Evolutionary conservation across 768 basidiomycete genomes (phyloP), one percentile per base, ranked within the genome.

Genomic region (Mycena haematopus): DNA sequence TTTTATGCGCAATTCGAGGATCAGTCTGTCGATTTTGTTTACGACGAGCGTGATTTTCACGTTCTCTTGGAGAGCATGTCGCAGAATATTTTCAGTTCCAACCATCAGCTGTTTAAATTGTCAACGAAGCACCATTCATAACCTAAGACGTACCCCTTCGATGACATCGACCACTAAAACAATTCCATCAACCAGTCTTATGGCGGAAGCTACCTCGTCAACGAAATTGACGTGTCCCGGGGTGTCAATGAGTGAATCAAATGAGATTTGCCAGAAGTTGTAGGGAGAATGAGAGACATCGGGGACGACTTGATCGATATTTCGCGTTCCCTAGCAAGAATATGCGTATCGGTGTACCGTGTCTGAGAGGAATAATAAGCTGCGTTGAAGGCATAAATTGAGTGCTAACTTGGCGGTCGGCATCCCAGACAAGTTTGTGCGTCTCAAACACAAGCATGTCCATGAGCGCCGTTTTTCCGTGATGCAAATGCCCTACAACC

Each of bases 361-460:
- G 87, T 82, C 96, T 99, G 69, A 21, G 29, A 40, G 52, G 33
- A 55, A 52, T 22, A 56, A 35, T 70, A 55, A 65, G 44, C 60
- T 63, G 53, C 46, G 56, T 54, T 25, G 27, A 14, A 35, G n/a
- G 27, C 33, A 29, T 17, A 21, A 35, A 52, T 35, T 25, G 17
- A 44, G 14, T 65, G 82, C 88, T 71, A 63, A 96, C 95, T 70
- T 89, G 89, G 69, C 86, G 83, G 76, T 98, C 96, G 17, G 93
- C 88, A 70, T 98, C 93, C 92, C 96, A 97, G 8, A 87, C 82
- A 60, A 99, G 79, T 75, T 95, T 94, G 76, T 99, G 97, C 0
- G 97, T 99, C 77, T 99, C 95, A 68, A 93, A 91, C 8, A 96
- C 89, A 61, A 99, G 84, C 94, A 98, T 98, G 74, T 99, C 97